Conservation (phyloP, 2,329 filamentous ascomycete species). For the Orbilia javanica region DNA sequence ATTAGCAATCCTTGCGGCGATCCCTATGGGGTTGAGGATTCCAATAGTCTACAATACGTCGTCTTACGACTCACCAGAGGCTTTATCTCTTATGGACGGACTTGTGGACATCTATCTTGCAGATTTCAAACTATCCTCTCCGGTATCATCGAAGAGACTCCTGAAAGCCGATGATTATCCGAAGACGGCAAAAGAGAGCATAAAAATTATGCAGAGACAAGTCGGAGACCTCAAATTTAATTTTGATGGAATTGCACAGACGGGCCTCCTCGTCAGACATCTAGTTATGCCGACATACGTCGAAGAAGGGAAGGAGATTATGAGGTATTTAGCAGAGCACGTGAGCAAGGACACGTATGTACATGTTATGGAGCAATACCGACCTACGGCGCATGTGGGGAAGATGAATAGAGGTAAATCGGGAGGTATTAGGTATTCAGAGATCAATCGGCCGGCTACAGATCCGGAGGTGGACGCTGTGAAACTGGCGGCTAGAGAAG, state of each 20-base stretch:
- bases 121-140: constrained; percentile 86
- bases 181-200: constrained; percentile 78
- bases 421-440: constrained; percentile 74
- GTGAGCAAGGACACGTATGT: constrained; percentile 82
- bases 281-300: constrained; percentile 87
- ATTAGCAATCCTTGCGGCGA: constrained; percentile 79
- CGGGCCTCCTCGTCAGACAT: constrained; percentile 80
- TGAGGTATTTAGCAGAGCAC: constrained; percentile 79
- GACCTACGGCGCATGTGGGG: constrained; percentile 83
- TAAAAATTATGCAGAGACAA: constrained; percentile 82
- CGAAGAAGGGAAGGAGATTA: constrained; percentile 78
- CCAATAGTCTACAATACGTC: constrained; percentile 89
- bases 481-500: constrained; percentile 75
- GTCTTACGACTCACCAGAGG: constrained; percentile 80
- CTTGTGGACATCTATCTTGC: constrained; percentile 88
- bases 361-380: constrained; percentile 91
- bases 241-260: constrained; percentile 82
- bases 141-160: constrained; percentile 75
- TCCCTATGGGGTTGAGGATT: constrained; percentile 76
- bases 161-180: constrained; percentile 84
- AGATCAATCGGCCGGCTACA: constrained; percentile 80
- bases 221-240: constrained; percentile 88
- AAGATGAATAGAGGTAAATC: constrained; percentile 70
- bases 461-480: constrained; percentile 76
- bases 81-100: constrained; percentile 79